Percentiles rank a stretch among this genome's conserved stretches.
phyloP scores from a whole-genome alignment of 2,329 filamentous ascomycete species.

The Fusarium goolgardi region DNA sequence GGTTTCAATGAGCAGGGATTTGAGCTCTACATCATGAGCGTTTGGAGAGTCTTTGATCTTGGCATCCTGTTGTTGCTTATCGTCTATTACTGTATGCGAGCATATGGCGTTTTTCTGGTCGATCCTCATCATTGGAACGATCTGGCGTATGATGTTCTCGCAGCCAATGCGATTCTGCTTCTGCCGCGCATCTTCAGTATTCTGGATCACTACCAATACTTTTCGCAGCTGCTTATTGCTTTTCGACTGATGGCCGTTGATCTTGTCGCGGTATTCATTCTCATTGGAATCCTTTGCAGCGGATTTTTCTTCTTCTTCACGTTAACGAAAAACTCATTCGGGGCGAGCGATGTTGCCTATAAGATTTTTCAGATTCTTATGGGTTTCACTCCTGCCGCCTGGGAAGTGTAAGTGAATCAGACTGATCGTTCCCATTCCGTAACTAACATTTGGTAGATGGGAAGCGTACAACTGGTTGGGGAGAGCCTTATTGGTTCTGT shows the following conservation, averaged over 20 bases:
- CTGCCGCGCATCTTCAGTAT: slow-evolving; percentile 93
- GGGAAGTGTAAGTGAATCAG: slow-evolving; percentile 75
- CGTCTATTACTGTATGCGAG: slow-evolving; percentile 88
- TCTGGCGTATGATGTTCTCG: slow-evolving; percentile 93
- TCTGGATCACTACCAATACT: slow-evolving; percentile 94
- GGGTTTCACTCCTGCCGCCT: slow-evolving; percentile 95
- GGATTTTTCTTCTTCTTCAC: slow-evolving; percentile 97
- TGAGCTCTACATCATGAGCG: slow-evolving; percentile 95
- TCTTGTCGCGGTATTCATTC: slow-evolving; percentile 82
- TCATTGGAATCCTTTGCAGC: slow-evolving; percentile 89
- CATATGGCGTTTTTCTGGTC: slow-evolving; percentile 87
- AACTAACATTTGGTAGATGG: slow-evolving; percentile 62
- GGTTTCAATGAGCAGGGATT: slow-evolving; percentile 98
- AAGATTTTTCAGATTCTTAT: slow-evolving; percentile 93
- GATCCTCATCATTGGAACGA: slow-evolving; percentile 80
- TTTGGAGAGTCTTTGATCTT: slow-evolving; percentile 96
- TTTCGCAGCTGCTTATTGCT: slow-evolving; percentile 92
- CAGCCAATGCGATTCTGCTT: slow-evolving; percentile 87
- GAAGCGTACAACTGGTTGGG: slow-evolving; percentile 81
- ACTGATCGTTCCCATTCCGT: neutral
- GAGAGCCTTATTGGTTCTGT: slow-evolving; percentile 78
- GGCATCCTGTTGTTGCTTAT: slow-evolving; percentile 88
- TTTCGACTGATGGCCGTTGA: slow-evolving; percentile 96
- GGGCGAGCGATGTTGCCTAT: slow-evolving; percentile 82
- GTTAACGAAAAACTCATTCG: slow-evolving; percentile 77